Base-by-base conservation (phyloP, 257 asterid genomes). In the Scutellaria galericulata region DNA sequence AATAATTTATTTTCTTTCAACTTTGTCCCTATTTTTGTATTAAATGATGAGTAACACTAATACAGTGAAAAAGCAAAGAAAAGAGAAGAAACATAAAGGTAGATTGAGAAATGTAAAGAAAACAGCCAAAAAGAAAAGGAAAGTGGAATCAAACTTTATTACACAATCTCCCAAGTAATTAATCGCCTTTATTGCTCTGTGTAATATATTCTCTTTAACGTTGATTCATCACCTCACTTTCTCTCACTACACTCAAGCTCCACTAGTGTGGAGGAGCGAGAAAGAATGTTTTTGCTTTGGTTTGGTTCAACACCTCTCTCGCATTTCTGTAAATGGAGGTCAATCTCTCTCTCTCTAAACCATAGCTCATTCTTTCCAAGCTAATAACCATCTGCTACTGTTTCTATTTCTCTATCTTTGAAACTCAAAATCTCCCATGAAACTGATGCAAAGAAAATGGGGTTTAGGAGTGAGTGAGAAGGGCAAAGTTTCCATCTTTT, bases 161-260 rank as follows among this genome's bases (percentile, higher is more conserved):
- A 14, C 24, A 6, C 56, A 24, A 20, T 51, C 24, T 51, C 56
- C 56, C 7, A 51, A 10, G 53, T 47, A 12, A 12, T 10, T 1
- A 27, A 27, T 27, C 3, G 3, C 24, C 55, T 68, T 68, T 53
- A 64, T 66, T 74, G 62, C 14, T 74, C 35, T 54, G 67, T 48
- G 63, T 56, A 15, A 65, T 66, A 75, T 75, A 2, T 66, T 74
- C 74, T 69, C 27, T 66, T 57, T 10, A 41, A 65, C 71, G 6
- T 46, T 47, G 5, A 14, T 14, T 73, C 37, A 5, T 9, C 27
- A n/a, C 72, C 69, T 64, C 9, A 37, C 64, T 62, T 40, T 51
- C 15, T 40, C 37, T 59, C 18, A 35, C 24, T 56, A 55, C 56
- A 7, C 37, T 2, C 37, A 31, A 1, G 2, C 53, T 47, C 53